Conservation (phyloP, 495 filamentous ascomycete genomes). For the Trichocladium antarcticum region DNA sequence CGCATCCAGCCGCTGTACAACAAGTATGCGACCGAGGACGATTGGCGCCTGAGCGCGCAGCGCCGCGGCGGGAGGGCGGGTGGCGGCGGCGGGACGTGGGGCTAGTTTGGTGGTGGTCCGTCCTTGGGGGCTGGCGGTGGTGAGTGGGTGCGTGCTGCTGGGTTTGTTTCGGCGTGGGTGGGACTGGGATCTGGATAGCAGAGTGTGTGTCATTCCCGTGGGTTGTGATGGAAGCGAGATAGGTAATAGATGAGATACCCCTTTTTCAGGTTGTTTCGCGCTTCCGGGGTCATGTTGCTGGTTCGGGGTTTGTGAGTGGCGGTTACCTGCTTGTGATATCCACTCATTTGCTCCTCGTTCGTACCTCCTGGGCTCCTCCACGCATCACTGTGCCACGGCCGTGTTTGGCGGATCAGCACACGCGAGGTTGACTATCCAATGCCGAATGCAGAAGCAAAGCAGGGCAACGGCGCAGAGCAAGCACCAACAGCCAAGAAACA, state of each 20-base stretch:
- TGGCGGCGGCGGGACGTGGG: slow-evolving; percentile 87
- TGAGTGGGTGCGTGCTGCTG: no score
- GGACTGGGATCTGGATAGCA: no score
- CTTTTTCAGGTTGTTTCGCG: background rate
- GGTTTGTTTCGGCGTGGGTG: background rate
- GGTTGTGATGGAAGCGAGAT: background rate
- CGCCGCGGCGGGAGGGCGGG: slow-evolving; percentile 77
- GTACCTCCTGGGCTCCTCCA: no score
- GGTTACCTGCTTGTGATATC: no score
- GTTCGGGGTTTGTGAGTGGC: background rate
- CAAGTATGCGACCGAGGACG: slow-evolving; percentile 71
- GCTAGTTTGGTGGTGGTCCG: slow-evolving; percentile 46
- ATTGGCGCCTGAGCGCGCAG: slow-evolving; percentile 89
- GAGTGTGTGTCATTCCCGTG: no score
- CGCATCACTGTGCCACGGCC: no score
- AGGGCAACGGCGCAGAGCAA: no score
- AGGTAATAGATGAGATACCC: background rate
- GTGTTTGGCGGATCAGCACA: no score
- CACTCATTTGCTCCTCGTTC: no score
- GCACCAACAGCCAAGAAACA: background rate
- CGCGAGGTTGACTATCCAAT: no score
- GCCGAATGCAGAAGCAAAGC: no score
- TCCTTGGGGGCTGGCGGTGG: no score
- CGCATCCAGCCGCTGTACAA: slow-evolving; percentile 92
- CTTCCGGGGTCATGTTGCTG: background rate